Evolutionary conservation across 2,329 filamentous ascomycete species (phyloP), one percentile per base, ranked within the genome.

Genomic region (Whalleya microplaca): DNA sequence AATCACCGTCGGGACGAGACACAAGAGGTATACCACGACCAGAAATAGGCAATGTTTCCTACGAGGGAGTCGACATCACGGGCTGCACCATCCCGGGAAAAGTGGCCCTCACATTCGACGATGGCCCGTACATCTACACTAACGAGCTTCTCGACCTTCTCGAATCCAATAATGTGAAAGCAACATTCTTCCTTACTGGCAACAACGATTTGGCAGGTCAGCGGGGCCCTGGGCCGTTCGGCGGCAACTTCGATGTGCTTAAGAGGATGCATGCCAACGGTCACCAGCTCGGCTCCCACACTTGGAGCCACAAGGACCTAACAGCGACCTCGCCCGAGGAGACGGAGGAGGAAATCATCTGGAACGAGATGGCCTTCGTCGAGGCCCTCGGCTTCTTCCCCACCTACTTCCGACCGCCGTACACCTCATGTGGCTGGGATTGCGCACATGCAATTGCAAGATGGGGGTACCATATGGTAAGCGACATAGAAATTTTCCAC

Each of bases 211-310:
- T 41, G 7, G 27, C 47, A 1, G 2, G 4, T 2, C 51, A 44
- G 1, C 53, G 41, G 9, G 70, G 73, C 40, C 68, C 74, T 55
- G 63, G 58, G 20, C 49, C 48, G 45, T 45, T 43, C 9, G 53
- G 37, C 21, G 12, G 19, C 32, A 80, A 74, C 68, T 63, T 70
- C 41, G 69, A 68, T 19, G 69, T 75, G 23, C 73, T 82, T 57
- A 69, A 77, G 62, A 71, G 75, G 19, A 80, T 80, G 74, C 62
- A 74, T 45, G 63, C 63, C 3, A 72, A 74, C 32, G 78, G 78
- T n/a, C 79, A 81, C 59, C 79, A 82, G 52, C 67, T 82, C 41
- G 79, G 72, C 41, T 76, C 74, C 53, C 79, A 82, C 62, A 80
- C 78, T 1, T 80, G 74, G 75, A 75, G 74, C 7, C 78, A 81